Evolutionary conservation across 306 rosid species (phyloP), one percentile per base, ranked within the genome.

Genomic region (Abrus precatorius): DNA sequence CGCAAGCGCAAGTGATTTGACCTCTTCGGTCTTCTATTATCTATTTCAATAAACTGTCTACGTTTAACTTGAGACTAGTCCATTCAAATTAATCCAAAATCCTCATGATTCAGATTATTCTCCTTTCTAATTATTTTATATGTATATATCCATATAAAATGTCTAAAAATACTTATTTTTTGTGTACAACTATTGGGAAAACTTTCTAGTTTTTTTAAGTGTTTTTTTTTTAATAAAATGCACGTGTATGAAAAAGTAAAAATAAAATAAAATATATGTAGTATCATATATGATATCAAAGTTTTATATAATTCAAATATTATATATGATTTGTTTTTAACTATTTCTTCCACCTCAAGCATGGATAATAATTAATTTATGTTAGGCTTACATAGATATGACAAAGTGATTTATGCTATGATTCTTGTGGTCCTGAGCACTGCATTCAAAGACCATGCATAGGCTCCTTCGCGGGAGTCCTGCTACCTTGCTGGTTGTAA

Each of bases 401-500:
- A 53, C 52, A 73, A 63, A 80, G 7, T 10, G 70, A 74, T 59
- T 47, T 44, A 11, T 49, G 55, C 47, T 41, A 43, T 20, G 6
- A 41, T 62, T 69, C 30, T 10, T 38, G 83, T 76, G 85, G 85
- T 85, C 88, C 88, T 75, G 32, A 80, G 44, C 74, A 69, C 48
- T 50, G 54, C 61, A 54, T 29, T 38, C 77, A 50, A 79, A 78
- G 76, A 55, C 9, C 71, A 20, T 20, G 20, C 20, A 13, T 64
- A 45, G 76, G 41, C 47, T 61, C 67, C 77, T 73, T 67, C 47
- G 28, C 49, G 38, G 83, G 73, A 38, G 73, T 66, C 74, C 5
- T 80, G 84, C 60, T 70, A 75, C 82, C 85, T 29, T 70, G 85
- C 80, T 45, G 87, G 87, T 84, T 62, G 82, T 76, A 84, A 54